Conservation (phyloP, 2,329 filamentous ascomycete species). For the Thielaviopsis punctulata region DNA sequence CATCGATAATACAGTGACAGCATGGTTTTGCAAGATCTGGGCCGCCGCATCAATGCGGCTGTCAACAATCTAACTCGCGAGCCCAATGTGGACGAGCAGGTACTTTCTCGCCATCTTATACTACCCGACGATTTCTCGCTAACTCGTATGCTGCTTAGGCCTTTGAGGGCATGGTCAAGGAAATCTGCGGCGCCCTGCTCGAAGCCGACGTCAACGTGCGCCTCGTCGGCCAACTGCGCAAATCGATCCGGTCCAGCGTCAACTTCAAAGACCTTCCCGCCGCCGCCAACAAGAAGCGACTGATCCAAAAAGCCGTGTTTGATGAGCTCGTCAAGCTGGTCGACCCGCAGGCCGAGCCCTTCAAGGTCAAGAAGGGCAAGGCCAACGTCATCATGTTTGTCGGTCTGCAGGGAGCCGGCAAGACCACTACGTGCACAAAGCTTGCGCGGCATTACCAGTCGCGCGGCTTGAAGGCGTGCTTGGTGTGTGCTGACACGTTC, state of each 20-base stretch:
- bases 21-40: conserved; percentile 98
- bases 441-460: conserved; percentile 88
- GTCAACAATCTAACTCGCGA: conserved; percentile 85
- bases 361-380: conserved; percentile 93
- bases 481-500: conserved; percentile 97
- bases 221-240: conserved; percentile 77
- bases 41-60: conserved; percentile 93
- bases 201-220: conserved; percentile 96
- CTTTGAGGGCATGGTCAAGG: conserved; percentile 96
- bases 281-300: conserved; percentile 90
- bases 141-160: conserved; percentile 36
- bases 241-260: conserved; percentile 77
- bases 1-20: conserved; percentile 7
- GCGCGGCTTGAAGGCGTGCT: conserved; percentile 75
- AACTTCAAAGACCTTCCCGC: conserved; percentile 89
- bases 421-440: conserved; percentile 97
- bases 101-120: conserved; percentile 19
- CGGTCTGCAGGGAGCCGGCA: conserved; percentile 89
- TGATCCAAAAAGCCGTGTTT: conserved; percentile 96
- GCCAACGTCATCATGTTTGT: conserved; percentile 99
- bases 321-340: conserved; percentile 92
- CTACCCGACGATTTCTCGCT: conserved; percentile 1
- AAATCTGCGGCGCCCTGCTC: conserved; percentile 87
- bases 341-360: conserved; percentile 85
- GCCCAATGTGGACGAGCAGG: conserved; percentile 92